These are phyloP conservation scores for Scedosporium minutisporum DNA, from an alignment of 2,329 filamentous ascomycete genomes.

Conservation along the genomic window DNA sequence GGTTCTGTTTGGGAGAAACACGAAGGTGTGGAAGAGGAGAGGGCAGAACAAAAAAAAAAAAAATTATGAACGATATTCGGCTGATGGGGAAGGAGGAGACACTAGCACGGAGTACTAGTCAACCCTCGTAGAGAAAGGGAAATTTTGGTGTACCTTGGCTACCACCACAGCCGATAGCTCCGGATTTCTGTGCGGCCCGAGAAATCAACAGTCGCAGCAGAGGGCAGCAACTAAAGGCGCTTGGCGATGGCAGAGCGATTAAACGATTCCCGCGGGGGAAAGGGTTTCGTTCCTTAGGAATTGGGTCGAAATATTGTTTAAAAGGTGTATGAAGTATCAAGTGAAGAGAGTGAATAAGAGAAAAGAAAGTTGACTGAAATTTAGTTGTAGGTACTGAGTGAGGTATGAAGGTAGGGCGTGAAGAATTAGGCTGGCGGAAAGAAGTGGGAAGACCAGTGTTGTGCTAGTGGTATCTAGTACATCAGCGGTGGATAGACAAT, in stretches of 20 bases:
- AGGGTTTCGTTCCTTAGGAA: too few relatives aligned
- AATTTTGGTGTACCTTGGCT: constrained; percentile 4
- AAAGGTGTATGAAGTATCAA: not conserved
- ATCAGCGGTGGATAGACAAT: too few relatives aligned
- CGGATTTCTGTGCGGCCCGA: not conserved
- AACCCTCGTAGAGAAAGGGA: constrained; percentile 4
- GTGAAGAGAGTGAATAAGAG: not conserved
- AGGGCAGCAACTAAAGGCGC: too few relatives aligned
- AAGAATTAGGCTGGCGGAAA: not conserved
- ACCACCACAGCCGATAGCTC: not conserved
- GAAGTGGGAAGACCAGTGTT: not conserved
- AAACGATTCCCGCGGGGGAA: too few relatives aligned
- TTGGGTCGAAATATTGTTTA: too few relatives aligned
- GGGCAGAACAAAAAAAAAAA: constrained; percentile 7
- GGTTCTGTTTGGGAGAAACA: not conserved
- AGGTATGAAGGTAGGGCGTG: not conserved
- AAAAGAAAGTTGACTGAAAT: not conserved
- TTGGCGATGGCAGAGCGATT: too few relatives aligned
- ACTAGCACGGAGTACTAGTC: constrained; percentile 7
- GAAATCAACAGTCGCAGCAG: not conserved
- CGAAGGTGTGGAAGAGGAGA: constrained; percentile 6
- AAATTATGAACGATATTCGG: constrained; percentile 8
- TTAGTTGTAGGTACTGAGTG: not conserved
- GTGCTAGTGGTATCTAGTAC: not conserved
- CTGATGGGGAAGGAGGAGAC: constrained; percentile 7